Percentiles rank a stretch among this genome's conserved stretches.
Conservation (phyloP, 345 rosid species). For the Lepidium aucheri region DNA sequence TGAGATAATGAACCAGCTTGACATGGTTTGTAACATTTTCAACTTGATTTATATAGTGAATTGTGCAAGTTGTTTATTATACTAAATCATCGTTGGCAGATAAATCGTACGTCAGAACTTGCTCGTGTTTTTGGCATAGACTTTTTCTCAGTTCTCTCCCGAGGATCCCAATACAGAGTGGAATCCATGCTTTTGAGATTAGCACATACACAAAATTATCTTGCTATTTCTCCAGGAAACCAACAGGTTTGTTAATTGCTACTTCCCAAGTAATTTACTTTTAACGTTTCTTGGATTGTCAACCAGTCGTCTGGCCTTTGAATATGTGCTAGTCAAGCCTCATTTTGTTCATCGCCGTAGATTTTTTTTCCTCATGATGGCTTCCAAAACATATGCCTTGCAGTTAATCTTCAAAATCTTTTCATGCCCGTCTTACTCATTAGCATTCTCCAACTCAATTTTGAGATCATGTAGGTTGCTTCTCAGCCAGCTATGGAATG, state of each 20-base stretch:
- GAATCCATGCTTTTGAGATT: slow-evolving; percentile 95
- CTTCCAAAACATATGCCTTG: background rate
- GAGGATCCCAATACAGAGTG: slow-evolving; percentile 96
- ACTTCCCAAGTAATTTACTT: background rate
- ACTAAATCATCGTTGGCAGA: slow-evolving; percentile 41
- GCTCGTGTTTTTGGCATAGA: slow-evolving; percentile 97
- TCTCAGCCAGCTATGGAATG: slow-evolving; percentile 99
- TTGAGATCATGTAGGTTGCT: slow-evolving; percentile 58
- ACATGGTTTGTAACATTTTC: slow-evolving; percentile 49
- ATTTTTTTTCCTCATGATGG: slow-evolving; percentile 1
- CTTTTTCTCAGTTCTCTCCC: slow-evolving; percentile 95
- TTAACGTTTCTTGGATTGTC: background rate
- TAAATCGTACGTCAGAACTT: slow-evolving; percentile 95
- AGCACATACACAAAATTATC: slow-evolving; percentile 92
- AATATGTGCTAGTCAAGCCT: background rate
- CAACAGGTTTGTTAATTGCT: slow-evolving; percentile 49
- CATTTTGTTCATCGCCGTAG: background rate
- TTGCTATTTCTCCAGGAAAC: slow-evolving; percentile 90
- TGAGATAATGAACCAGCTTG: slow-evolving; percentile 77
- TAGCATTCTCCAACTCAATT: background rate
- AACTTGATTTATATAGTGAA: background rate
- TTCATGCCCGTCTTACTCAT: background rate
- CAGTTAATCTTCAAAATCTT: slow-evolving; percentile 3
- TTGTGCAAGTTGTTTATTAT: background rate
- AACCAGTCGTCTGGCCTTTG: background rate